These are phyloP conservation scores for Lithohypha guttulata DNA, from an alignment of 2,329 filamentous ascomycete genomes.

Conservation along the genomic window DNA sequence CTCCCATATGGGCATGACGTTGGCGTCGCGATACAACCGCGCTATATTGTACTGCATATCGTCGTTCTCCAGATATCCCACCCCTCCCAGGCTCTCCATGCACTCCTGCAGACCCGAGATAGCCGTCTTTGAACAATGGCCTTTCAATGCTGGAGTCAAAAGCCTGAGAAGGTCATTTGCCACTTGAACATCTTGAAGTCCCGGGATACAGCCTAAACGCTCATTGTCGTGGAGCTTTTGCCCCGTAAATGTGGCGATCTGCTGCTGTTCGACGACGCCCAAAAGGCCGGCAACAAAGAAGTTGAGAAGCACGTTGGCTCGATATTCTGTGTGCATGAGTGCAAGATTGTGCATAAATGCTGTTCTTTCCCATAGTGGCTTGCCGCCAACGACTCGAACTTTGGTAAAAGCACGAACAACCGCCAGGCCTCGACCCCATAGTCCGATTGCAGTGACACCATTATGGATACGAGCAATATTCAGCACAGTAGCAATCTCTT, in stretches of 20 bases:
- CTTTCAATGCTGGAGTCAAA: constrained; percentile 28
- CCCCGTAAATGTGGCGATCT: constrained; percentile 15
- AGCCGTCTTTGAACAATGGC: constrained; percentile 17
- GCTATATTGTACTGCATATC: too few species aligned
- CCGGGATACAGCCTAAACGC: constrained; percentile 18
- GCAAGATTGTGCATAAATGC: constrained; percentile 31
- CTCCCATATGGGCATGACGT: too few species aligned
- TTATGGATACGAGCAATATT: constrained; percentile 49
- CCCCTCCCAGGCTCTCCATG: too few species aligned
- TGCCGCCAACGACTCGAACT: constrained; percentile 28
- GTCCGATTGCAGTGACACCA: constrained; percentile 28
- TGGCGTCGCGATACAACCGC: too few species aligned
- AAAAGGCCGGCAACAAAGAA: constrained; percentile 26
- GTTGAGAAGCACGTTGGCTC: constrained; percentile 14
- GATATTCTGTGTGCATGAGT: constrained; percentile 19
- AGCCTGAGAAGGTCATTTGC: constrained; percentile 24
- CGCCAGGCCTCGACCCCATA: constrained; percentile 31
- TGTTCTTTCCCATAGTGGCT: constrained; percentile 16
- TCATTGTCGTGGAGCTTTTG: too few species aligned
- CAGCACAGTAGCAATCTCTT: constrained; percentile 57
- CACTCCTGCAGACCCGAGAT: too few species aligned
- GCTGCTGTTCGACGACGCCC: constrained; percentile 25
- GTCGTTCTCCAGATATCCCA: too few species aligned
- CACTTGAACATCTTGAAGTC: constrained; percentile 9
- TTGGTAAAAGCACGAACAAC: constrained; percentile 33